These are phyloP conservation scores for Pseudozyma tsukubaensis DNA, from an alignment of 1,284 basidiomycete species.

Conservation along the genomic window DNA sequence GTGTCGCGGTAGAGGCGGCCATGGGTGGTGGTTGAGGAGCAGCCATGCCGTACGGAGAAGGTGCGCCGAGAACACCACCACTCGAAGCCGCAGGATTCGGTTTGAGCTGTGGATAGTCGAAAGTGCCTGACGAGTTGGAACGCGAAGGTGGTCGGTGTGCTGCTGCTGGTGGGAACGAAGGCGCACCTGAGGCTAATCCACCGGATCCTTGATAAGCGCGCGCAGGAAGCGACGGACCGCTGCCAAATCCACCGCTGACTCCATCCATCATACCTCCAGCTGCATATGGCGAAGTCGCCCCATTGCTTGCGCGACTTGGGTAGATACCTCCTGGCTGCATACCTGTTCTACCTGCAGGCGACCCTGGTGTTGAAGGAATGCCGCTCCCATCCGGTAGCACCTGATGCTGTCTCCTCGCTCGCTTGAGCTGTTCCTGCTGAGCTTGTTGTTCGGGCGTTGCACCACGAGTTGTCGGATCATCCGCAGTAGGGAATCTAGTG, in stretches of 20 bases:
- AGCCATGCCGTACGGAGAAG: slow-evolving; percentile 35
- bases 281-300: slow-evolving; percentile 22
- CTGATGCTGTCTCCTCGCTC: slow-evolving; percentile 43
- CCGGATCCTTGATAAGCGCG: slow-evolving; percentile 50
- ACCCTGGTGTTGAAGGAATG: slow-evolving; percentile 14
- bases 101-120: slow-evolving; percentile 61
- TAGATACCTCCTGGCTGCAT: slow-evolving; percentile 45
- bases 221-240: slow-evolving; percentile 53
- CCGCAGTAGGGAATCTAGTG: slow-evolving; percentile 37
- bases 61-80: slow-evolving; percentile 5
- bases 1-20: slow-evolving; percentile 40
- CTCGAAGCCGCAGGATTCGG: slow-evolving; percentile 10
- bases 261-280: slow-evolving; percentile 11
- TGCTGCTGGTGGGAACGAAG: slow-evolving; percentile 50
- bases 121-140: slow-evolving; percentile 38
- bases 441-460: slow-evolving; percentile 24
- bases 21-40: slow-evolving; percentile 47
- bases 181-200: slow-evolving; percentile 30
- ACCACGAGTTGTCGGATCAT: slow-evolving; percentile 22
- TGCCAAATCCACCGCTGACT: slow-evolving; percentile 13
- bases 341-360: slow-evolving; percentile 18
- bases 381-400: slow-evolving; percentile 31
- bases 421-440: slow-evolving; percentile 44
- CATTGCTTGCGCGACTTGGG: slow-evolving; percentile 32
- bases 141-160: slow-evolving; percentile 40